Conservation (phyloP, 306 rosid species). For the Geum urbanum region DNA sequence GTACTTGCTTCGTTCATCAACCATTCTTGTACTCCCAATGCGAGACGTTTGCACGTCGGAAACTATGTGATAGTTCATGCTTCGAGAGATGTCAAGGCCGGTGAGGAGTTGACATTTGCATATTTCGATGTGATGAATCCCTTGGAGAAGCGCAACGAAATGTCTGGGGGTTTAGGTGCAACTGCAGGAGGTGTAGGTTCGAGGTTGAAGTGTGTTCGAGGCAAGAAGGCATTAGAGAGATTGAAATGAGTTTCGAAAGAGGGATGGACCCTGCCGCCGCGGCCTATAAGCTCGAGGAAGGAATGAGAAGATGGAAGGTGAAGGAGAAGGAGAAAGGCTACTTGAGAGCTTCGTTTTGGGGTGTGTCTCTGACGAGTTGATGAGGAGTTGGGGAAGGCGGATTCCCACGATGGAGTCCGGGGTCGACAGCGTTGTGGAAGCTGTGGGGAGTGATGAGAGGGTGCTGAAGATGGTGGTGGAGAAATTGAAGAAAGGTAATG, state of each 20-base stretch:
- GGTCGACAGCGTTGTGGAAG: conserved; percentile 54
- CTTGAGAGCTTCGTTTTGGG: conserved; percentile 78
- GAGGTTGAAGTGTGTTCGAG: conserved; percentile 44
- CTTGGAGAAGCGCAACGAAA: conserved; percentile 46
- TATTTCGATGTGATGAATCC: conserved; percentile 58
- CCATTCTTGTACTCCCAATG: conserved; percentile 78
- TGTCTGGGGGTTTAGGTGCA: conserved; percentile 78
- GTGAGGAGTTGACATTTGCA: conserved; percentile 73
- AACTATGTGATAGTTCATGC: conserved; percentile 70
- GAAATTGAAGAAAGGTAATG: conserved; percentile 41
- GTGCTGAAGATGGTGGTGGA: conserved; percentile 48
- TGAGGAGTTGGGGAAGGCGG: conserved; percentile 72
- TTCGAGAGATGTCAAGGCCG: conserved; percentile 72
- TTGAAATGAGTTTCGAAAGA: conserved; percentile 63
- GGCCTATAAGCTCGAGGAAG: conserved; percentile 64
- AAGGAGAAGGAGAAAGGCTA: conserved; percentile 65
- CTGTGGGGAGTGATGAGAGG: conserved; percentile 76
- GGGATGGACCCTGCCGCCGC: conserved; percentile 55
- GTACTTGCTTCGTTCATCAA: conserved; percentile 66
- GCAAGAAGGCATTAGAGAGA: conserved; percentile 60
- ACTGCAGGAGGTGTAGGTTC: conserved; percentile 72
- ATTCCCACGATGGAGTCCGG: conserved; percentile 44
- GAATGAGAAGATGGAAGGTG: conserved; percentile 63
- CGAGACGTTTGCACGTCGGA: conserved; percentile 72
- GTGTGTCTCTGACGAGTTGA: conserved; percentile 49